Base-by-base conservation (phyloP, 441 rosid genomes). In the Biscutella laevigata region DNA sequence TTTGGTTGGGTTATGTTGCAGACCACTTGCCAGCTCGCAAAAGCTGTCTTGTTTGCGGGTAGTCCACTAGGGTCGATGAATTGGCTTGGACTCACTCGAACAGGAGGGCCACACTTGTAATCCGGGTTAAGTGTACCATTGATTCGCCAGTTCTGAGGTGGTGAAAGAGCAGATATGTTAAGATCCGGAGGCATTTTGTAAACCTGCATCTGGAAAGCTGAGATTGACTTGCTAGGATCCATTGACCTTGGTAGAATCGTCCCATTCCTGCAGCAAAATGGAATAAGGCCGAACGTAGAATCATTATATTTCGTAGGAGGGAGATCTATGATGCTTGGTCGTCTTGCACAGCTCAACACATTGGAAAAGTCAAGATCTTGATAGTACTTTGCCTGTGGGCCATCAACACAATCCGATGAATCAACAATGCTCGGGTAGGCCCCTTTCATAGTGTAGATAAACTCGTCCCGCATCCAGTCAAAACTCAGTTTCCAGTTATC, bases 1-100 rank as follows among this genome's bases (percentile, higher is more conserved):
- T n/a, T n/a, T 26, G 86, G 83, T 42, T 67, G 79, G 21, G 83
- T 79, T 55, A 92, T 92, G 66, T 88, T 92, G 73, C 99, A 92
- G 8, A 86, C 94, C 14, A 92, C 81, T 74, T 88, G 99, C 99
- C 95, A 92, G 61, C 92, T 92, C 0, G 88, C 92, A 61, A 84
- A 65, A 2, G 78, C 92, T 0, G 84, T 70, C 10, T 61, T 56
- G 70, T 88, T 77, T 1, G 74, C 72, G 4, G 84, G 76, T 1
- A 86, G 71, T 13, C 97, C 97, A 4, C 56, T 71, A 0, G 88
- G 71, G 51, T 82, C 88, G 0, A 74, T 78, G 59, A 79, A 79
- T 44, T 77, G 73, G 63, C 89, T 88, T 0, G 86, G 73, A 68
- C 80, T 83, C 14, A 86, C 96, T 47, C 86, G 70, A 36, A 79